Evolutionary conservation across 2,329 filamentous ascomycete species (phyloP), one percentile per base, ranked within the genome.

Genomic region (Elsinoe perseae): DNA sequence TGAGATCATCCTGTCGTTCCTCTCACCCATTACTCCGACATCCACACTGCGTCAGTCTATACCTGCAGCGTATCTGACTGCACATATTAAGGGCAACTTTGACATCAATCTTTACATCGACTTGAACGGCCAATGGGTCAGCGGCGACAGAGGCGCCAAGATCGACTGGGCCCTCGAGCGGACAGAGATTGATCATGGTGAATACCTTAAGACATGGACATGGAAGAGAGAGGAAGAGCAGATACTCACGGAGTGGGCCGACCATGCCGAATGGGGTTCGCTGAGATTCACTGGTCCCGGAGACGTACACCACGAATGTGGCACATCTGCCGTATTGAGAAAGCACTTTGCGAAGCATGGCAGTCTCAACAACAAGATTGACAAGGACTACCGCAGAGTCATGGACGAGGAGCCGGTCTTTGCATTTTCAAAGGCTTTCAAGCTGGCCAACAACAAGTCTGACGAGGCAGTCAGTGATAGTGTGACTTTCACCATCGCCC

Each of bases 261-360:
- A 95, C 64, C 84, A 85, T 42, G 80, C 86, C 1, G 89, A 95
- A 79, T 95, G 89, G 89, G 89, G 89, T 3, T 85, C 83, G 25
- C 70, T 95, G 57, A 81, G 88, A 69, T 89, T 95, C 66, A 85
- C 85, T 20, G 88, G 78, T 1, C 87, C 89, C n/a, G 53, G 55
- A 20, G 79, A 85, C 65, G 81, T 80, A 16, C 75, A 79, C 23
- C 84, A 91, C 66, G 83, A 92, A 70, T 81, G 80, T 60, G 89
- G 87, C 27, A 83, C 82, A 18, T 86, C 88, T 5, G 77, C 75
- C 2, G 60, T 76, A 7, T 73, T 93, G 20, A 81, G 88, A 54
- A 81, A 82, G 60, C 75, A 78, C 1, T 95, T 95, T 69, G 81
- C 88, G 0, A 76, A 77, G 57, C 83, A 78, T 10, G 84, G 87